These are phyloP conservation scores for Beauveria sp. DNA, from an alignment of 2,329 filamentous ascomycete species.

Conservation along the genomic window DNA sequence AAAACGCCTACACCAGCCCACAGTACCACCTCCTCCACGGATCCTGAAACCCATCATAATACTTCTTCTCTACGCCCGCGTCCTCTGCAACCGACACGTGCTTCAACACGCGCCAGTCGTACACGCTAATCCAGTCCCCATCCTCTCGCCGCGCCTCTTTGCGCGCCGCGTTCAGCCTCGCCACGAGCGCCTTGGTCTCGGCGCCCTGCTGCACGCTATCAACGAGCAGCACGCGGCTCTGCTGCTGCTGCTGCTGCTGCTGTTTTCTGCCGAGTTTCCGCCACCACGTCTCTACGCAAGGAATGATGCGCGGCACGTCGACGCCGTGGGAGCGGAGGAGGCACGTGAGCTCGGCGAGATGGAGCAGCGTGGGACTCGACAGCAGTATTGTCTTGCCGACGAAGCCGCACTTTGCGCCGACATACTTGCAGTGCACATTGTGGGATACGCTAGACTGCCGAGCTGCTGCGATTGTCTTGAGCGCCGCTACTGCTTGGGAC, in stretches of 20 bases:
- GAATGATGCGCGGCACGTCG: constrained; percentile 18
- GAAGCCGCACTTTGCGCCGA: not conserved
- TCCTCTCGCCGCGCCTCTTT: constrained; percentile 20
- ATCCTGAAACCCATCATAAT: constrained; percentile 28
- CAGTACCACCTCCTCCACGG: constrained; percentile 39
- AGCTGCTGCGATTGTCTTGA: too few species aligned
- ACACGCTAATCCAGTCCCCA: constrained; percentile 33
- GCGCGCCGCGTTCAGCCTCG: constrained; percentile 23
- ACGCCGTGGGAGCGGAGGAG: constrained; percentile 38
- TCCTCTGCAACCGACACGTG: constrained; percentile 33
- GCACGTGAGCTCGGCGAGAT: not conserved
- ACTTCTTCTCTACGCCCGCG: constrained; percentile 20
- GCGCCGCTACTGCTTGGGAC: not conserved
- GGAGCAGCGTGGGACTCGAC: not conserved
- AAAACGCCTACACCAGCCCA: constrained; percentile 29
- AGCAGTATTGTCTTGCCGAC: not conserved
- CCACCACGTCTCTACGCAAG: constrained; percentile 29
- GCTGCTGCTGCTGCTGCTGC: not conserved
- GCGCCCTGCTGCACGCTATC: constrained; percentile 27
- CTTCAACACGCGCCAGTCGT: constrained; percentile 40
- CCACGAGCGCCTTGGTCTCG: constrained; percentile 27
- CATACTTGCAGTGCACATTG: not conserved
- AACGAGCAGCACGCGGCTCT: constrained; percentile 30
- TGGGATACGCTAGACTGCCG: too few species aligned
- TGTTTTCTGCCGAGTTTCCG: not conserved